phyloP scores from a whole-genome alignment of 1,284 basidiomycete genomes.

The Pisolithus thermaeus region DNA sequence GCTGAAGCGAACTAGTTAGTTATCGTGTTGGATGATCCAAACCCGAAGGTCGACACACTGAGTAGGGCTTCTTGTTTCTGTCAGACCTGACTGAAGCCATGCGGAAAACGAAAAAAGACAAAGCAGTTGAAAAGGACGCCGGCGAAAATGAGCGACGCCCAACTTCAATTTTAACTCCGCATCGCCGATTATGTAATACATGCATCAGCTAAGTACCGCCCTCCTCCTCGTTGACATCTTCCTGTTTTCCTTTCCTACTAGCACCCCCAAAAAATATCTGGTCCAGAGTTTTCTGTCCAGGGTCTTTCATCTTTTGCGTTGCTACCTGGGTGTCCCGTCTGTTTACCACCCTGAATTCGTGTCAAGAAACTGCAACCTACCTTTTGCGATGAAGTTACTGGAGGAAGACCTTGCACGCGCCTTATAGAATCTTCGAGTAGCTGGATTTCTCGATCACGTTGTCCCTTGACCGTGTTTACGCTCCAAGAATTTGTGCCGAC shows the following conservation, averaged over 20 bases:
- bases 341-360: background rate
- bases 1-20: slow-evolving; percentile 13
- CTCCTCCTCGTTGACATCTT: background rate
- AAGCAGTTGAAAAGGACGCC: background rate
- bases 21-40: background rate
- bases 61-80: slow-evolving; percentile 25
- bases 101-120: background rate
- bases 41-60: slow-evolving; percentile 12
- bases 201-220: background rate
- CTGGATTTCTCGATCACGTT: slow-evolving; percentile 6
- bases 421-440: slow-evolving; percentile 7
- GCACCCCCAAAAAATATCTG: background rate
- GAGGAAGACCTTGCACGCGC: slow-evolving; percentile 3
- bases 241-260: background rate
- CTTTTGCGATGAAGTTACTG: slow-evolving; percentile 6
- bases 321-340: background rate
- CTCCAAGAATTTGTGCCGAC: slow-evolving; percentile 4
- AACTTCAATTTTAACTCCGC: too few species aligned
- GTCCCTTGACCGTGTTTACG: slow-evolving; percentile 8
- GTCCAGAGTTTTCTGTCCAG: background rate
- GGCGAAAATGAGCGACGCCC: background rate
- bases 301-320: background rate
- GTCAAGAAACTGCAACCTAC: background rate
- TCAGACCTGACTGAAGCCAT: slow-evolving; percentile 21
- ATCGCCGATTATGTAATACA: background rate